Conservation (phyloP, 2,329 filamentous ascomycete species). For the Penicillium sp. region DNA sequence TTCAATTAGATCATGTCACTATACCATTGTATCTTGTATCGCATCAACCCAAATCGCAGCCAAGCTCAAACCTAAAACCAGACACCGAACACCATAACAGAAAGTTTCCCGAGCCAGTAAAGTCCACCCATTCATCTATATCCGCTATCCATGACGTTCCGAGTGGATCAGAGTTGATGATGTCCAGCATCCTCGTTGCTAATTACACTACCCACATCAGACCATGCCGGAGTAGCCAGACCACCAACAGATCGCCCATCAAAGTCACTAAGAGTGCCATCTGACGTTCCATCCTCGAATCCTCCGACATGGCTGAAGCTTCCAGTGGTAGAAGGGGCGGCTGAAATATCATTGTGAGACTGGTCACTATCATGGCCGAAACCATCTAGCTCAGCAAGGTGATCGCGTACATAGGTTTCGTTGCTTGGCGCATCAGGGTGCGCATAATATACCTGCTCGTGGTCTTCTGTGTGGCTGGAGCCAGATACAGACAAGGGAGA, state of each 20-base stretch:
- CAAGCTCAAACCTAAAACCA: neutral
- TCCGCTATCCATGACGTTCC: neutral
- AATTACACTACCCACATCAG: slow-evolving; percentile 46
- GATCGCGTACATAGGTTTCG: slow-evolving; percentile 18
- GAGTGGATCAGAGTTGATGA: slow-evolving; percentile 20
- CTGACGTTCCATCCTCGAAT: slow-evolving; percentile 35
- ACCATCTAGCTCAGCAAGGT: slow-evolving; percentile 15
- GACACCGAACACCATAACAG: neutral
- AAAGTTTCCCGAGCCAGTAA: neutral
- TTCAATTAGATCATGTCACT: neutral
- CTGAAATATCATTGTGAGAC: slow-evolving; percentile 29
- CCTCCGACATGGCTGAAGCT: slow-evolving; percentile 41
- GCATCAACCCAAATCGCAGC: neutral
- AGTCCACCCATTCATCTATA: neutral
- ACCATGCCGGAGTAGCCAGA: slow-evolving; percentile 44
- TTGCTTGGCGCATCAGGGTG: slow-evolving; percentile 29
- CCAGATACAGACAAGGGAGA: slow-evolving; percentile 22
- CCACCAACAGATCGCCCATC: slow-evolving; percentile 33
- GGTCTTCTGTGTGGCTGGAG: slow-evolving; percentile 38
- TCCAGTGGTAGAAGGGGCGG: slow-evolving; percentile 39
- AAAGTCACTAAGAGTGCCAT: slow-evolving; percentile 43
- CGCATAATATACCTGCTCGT: slow-evolving; percentile 36
- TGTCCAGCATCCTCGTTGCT: slow-evolving; percentile 42
- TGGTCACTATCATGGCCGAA: slow-evolving; percentile 12
- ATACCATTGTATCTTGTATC: neutral